Evolutionary conservation across 768 basidiomycete genomes (phyloP).

Genomic region (Leccinum boreale): DNA sequence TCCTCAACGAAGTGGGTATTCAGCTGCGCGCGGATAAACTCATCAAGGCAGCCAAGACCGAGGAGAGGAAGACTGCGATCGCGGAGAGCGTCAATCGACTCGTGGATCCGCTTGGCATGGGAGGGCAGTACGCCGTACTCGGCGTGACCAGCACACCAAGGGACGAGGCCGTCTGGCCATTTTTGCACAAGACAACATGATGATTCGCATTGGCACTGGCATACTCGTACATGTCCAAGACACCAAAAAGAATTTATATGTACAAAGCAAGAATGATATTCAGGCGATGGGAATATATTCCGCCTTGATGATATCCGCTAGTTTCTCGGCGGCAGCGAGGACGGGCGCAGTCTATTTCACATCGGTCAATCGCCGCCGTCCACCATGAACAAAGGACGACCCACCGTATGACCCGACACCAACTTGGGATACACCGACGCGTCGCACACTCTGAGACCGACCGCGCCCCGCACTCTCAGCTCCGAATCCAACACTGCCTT

Average conservation of each 20-base stretch:
- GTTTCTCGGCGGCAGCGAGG: slow-evolving; percentile 34
- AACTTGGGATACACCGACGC: slow-evolving; percentile 44
- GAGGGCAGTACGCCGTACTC: slow-evolving; percentile 79
- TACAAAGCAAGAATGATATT: neutral
- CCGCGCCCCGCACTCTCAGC: slow-evolving; percentile 41
- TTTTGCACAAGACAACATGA: slow-evolving; percentile 14
- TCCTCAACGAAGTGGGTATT: slow-evolving; percentile 79
- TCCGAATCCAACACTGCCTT: slow-evolving; percentile 42
- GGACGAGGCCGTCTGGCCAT: slow-evolving; percentile 30
- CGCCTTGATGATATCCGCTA: slow-evolving; percentile 33
- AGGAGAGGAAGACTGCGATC: slow-evolving; percentile 53
- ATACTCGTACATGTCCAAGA: neutral
- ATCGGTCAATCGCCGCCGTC: neutral
- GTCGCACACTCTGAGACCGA: slow-evolving; percentile 44
- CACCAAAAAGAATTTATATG: neutral
- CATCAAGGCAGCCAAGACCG: slow-evolving; percentile 43
- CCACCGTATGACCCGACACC: slow-evolving; percentile 44
- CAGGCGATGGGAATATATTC: slow-evolving; percentile 7
- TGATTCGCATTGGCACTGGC: neutral
- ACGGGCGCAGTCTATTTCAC: slow-evolving; percentile 25
- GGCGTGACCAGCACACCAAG: slow-evolving; percentile 39
- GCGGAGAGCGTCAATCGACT: slow-evolving; percentile 61
- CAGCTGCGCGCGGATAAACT: slow-evolving; percentile 62
- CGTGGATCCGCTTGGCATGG: slow-evolving; percentile 84
- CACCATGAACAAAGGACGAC: neutral